phyloP scores from a whole-genome alignment of 495 filamentous ascomycete genomes.

The Penicillium cataractarum region DNA sequence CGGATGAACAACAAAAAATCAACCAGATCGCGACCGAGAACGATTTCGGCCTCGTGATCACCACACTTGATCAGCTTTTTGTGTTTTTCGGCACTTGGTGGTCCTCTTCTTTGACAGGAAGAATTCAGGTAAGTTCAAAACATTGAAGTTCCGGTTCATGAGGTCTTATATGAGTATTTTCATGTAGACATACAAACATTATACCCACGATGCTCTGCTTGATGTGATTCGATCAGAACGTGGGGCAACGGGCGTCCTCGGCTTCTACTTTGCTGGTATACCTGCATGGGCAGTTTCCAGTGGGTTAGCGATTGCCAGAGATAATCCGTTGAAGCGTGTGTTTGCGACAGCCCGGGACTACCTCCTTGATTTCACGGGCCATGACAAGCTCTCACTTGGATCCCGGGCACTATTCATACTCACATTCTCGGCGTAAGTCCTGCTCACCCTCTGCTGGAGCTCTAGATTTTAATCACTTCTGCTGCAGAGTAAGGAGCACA shows the following conservation, averaged over 20 bases:
- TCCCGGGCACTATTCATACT: conserved; percentile 37
- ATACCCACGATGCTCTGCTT: conserved; percentile 43
- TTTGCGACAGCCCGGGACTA: conserved; percentile 35
- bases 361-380: conserved; percentile 26
- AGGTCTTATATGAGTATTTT: background rate
- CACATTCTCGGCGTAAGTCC: conserved; percentile 40
- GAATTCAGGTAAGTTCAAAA: conserved; percentile 48
- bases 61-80: conserved; percentile 45
- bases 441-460: background rate
- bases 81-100: conserved; percentile 49
- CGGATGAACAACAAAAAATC: conserved; percentile 47
- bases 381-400: conserved; percentile 30
- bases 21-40: conserved; percentile 51
- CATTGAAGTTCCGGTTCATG: background rate
- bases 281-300: conserved; percentile 48
- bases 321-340: conserved; percentile 44
- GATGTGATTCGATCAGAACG: conserved; percentile 45
- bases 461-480: conserved; percentile 19
- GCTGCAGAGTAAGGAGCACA: conserved; percentile 37
- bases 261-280: conserved; percentile 51
- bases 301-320: conserved; percentile 44
- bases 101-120: conserved; percentile 45
- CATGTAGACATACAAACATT: conserved; percentile 49
- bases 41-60: conserved; percentile 53
- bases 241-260: conserved; percentile 34